Evolutionary conservation across 2,329 filamentous ascomycete species (phyloP), one percentile per base, ranked within the genome.

Genomic region (Aspergillus persii): DNA sequence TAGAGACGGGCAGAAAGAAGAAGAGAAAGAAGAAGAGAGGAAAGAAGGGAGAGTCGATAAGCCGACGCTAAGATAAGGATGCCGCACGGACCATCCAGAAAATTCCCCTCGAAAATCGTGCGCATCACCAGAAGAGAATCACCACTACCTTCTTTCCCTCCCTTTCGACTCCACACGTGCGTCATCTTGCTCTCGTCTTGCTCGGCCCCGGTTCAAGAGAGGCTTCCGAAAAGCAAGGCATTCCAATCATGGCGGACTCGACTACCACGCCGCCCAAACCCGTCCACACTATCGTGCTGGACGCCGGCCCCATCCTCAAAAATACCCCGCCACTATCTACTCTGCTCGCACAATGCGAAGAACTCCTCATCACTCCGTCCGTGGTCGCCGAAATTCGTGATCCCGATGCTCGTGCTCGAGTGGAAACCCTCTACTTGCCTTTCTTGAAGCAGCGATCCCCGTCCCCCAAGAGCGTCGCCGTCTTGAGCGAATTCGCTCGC

Each of bases 261-360:
- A 61, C 66, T 9, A 41, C 66, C 12, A 33, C 62, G 30, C 57
- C 72, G 3, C 48, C 69, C 7, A 96, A 93, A 73, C 84, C 88
- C 0, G 86, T 96, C 53, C 88, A 96, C 78, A 89, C 89, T 56
- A 86, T 98, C 54, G 84, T 98, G 30, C 84, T 99, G 66, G 95
- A 99, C 73, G 90, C 95, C 3, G 94, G 93, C 29, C 92, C 94
- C 7, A 87, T 99, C 61, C 93, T 99, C 75, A 94, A 94, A 73
- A 97, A 97, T 78, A 89, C 95, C 64, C 92, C 94, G 11, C 82
- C 91, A 9, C 86, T 95, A 27, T 96, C 91, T 50, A 91, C 90
- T 0, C 86, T 99, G 9, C 81, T 96, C 54, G 83, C 85, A 41
- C 87, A 91, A 72, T 88, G 92, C 51, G 88, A 95, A 69, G 80